Percentiles rank a stretch among this genome's conserved stretches.
Conservation (phyloP, 2,329 filamentous ascomycete species). For the Colletotrichum theobromicola region DNA sequence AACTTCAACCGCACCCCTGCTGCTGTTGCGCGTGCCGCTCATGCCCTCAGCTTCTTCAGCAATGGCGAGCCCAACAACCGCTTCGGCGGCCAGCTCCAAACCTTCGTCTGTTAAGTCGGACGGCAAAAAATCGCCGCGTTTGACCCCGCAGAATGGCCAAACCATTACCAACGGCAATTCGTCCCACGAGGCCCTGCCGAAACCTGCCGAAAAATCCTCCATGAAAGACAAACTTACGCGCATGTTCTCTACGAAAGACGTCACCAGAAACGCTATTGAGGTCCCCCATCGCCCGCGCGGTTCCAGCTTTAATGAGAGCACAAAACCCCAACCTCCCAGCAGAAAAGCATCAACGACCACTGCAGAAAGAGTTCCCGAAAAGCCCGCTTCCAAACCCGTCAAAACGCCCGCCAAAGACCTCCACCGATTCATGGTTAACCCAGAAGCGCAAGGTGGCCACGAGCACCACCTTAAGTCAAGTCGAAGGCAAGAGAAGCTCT, state of each 20-base stretch:
- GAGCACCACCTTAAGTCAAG: conserved; percentile 89
- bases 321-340: conserved; percentile 45
- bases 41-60: conserved; percentile 18
- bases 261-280: conserved; percentile 40
- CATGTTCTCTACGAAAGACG: conserved; percentile 68
- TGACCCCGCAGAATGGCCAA: conserved; percentile 42
- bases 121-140: conserved; percentile 42
- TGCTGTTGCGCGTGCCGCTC: neutral
- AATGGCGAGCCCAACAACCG: conserved; percentile 20
- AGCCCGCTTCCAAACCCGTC: conserved; percentile 37
- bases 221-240: conserved; percentile 69
- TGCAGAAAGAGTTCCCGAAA: conserved; percentile 30
- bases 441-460: conserved; percentile 71
- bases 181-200: conserved; percentile 35
- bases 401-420: conserved; percentile 36
- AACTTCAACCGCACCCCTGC: neutral
- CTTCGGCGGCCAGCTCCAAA: conserved; percentile 51
- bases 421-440: conserved; percentile 57
- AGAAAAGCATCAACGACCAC: conserved; percentile 31
- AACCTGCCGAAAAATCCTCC: conserved; percentile 57
- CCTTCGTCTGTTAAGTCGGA: conserved; percentile 55
- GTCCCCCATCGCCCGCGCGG: conserved; percentile 37
- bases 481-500: conserved; percentile 91
- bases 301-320: conserved; percentile 34
- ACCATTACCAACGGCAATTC: conserved; percentile 24